These are phyloP conservation scores for Plantago elongata DNA, from an alignment of 257 asterid genomes.

Conservation along the genomic window DNA sequence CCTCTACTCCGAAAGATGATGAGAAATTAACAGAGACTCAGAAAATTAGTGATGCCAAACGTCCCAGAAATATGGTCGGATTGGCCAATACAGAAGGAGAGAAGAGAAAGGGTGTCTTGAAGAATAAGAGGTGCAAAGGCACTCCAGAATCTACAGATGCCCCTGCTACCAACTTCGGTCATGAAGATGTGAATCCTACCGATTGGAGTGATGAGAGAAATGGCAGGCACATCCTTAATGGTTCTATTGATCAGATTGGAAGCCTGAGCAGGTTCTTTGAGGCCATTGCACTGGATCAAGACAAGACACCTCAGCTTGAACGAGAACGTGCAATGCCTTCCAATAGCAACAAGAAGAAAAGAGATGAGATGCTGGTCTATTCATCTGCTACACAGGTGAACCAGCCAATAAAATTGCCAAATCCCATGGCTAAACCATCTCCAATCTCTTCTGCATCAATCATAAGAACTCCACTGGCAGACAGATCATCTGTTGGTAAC, in stretches of 20 bases:
- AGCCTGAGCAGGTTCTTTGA: slow-evolving; percentile 43
- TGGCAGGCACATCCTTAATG: slow-evolving; percentile 11
- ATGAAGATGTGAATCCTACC: neutral
- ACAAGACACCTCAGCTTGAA: slow-evolving; percentile 2
- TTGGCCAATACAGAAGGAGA: slow-evolving; percentile 18
- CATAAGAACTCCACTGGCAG: slow-evolving; percentile 53
- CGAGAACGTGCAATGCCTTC: neutral
- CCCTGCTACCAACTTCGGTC: neutral
- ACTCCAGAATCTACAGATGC: slow-evolving; percentile 8
- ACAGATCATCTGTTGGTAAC: slow-evolving; percentile 35
- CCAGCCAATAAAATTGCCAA: slow-evolving; percentile 5
- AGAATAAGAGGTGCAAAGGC: slow-evolving; percentile 20
- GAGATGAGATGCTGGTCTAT: neutral
- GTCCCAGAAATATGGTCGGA: slow-evolving; percentile 20
- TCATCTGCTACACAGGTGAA: slow-evolving; percentile 15
- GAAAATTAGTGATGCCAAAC: slow-evolving; percentile 20
- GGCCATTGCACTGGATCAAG: slow-evolving; percentile 37
- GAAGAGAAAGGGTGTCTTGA: slow-evolving; percentile 15
- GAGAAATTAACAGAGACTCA: slow-evolving; percentile 17
- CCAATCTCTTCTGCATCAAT: neutral
- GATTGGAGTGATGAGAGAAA: neutral
- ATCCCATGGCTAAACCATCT: slow-evolving; percentile 2
- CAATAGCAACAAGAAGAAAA: neutral
- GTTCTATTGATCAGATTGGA: slow-evolving; percentile 24
- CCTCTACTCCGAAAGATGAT: slow-evolving; percentile 4